Evolutionary conservation across 2,329 filamentous ascomycete genomes (phyloP).

Genomic region (Fusarium subtropicale): DNA sequence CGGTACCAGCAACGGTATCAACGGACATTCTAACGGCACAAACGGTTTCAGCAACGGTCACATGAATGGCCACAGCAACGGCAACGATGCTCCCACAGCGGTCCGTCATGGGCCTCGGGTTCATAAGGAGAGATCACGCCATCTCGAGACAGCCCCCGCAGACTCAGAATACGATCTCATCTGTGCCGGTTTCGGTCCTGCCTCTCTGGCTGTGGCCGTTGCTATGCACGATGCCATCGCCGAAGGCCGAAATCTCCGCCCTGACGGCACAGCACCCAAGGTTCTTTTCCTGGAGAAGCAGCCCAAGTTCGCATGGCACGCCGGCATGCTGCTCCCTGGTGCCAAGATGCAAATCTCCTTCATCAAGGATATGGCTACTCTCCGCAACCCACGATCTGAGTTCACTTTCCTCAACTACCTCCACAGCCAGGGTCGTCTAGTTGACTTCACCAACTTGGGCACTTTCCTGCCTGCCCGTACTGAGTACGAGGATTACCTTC

Average conservation of each 20-base stretch:
- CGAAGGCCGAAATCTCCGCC: slow-evolving; percentile 56
- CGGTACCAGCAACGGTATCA: slow-evolving; percentile 30
- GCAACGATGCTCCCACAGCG: slow-evolving; percentile 37
- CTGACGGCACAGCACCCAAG: slow-evolving; percentile 67
- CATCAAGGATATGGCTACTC: slow-evolving; percentile 92
- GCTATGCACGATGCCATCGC: slow-evolving; percentile 85
- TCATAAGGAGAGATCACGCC: slow-evolving; percentile 43
- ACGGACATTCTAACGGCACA: slow-evolving; percentile 13
- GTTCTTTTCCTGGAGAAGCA: slow-evolving; percentile 92
- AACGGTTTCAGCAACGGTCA: slow-evolving; percentile 27
- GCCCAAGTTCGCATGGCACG: slow-evolving; percentile 86
- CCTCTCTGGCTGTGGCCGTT: slow-evolving; percentile 88
- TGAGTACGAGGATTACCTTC: slow-evolving; percentile 96
- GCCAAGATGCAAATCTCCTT: slow-evolving; percentile 99
- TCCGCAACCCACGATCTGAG: slow-evolving; percentile 86
- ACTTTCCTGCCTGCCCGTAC: slow-evolving; percentile 88
- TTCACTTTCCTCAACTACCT: slow-evolving; percentile 98
- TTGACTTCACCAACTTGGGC: slow-evolving; percentile 89
- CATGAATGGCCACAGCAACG: slow-evolving; percentile 40
- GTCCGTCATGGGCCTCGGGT: slow-evolving; percentile 36
- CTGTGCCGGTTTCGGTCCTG: slow-evolving; percentile 93
- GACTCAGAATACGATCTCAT: slow-evolving; percentile 84
- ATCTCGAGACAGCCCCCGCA: slow-evolving; percentile 48
- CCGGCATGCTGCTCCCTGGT: slow-evolving; percentile 92
- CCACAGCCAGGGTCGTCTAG: slow-evolving; percentile 80